Evolutionary conservation across 1,284 basidiomycete genomes (phyloP).

Genomic region (Cutaneotrichosporon spelunceum): DNA sequence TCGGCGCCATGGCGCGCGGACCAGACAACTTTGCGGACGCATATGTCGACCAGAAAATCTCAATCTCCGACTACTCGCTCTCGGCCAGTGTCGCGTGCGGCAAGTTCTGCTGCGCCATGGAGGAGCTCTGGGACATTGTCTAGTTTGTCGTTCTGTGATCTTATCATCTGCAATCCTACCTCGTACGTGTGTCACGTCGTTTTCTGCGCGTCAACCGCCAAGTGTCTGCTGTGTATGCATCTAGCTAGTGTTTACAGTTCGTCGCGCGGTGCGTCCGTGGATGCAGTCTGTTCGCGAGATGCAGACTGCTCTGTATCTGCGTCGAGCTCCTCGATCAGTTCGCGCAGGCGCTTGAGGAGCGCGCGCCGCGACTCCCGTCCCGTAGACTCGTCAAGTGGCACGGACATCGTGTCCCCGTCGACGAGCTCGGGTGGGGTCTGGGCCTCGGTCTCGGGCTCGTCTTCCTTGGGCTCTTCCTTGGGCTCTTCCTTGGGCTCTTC

Average conservation of each 20-base stretch:
- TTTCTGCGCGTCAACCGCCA: constrained; percentile 10
- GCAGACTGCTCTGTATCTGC: no score
- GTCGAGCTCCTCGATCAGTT: constrained; percentile 10
- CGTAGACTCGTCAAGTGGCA: constrained; percentile 4
- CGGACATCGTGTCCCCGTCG: constrained; percentile 4
- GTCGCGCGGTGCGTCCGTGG: constrained; percentile 7
- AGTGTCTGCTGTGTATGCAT: constrained; percentile 25
- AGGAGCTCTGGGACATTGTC: constrained; percentile 63
- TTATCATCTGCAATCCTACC: no score
- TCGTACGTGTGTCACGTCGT: no score
- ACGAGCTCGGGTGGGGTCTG: background rate
- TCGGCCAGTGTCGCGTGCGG: constrained; percentile 96
- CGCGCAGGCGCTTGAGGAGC: constrained; percentile 5
- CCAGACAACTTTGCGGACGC: constrained; percentile 93
- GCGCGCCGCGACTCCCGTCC: background rate
- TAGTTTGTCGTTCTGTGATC: constrained; percentile 30
- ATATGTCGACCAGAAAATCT: constrained; percentile 95
- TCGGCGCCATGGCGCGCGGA: constrained; percentile 95
- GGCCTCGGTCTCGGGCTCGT: constrained; percentile 10
- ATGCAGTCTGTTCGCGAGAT: no score
- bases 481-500: constrained; percentile 14
- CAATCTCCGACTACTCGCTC: constrained; percentile 89
- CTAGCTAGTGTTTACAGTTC: constrained; percentile 18
- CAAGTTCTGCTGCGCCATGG: constrained; percentile 67
- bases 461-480: constrained; percentile 14